Base-by-base conservation (phyloP, 192 early-diverging fungal genomes). In the Diversispora eburnea region DNA sequence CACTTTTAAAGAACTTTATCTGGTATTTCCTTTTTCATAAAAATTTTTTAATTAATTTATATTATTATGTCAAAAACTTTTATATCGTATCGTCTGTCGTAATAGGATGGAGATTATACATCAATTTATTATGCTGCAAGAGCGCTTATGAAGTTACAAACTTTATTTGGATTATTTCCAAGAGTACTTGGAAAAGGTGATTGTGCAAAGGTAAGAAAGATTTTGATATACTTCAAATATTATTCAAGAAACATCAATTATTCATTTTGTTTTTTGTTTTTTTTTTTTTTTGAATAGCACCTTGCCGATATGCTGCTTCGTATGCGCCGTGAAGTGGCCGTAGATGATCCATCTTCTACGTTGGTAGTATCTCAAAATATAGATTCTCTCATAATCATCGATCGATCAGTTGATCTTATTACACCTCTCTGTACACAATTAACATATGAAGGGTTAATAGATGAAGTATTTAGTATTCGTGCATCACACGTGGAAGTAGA, bases 361-460 rank as follows among this genome's bases (percentile, higher is more conserved):
- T 79, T 81, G 33, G 77, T 82, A n/a, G 69, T 92, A 57, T 92
- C 91, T 5, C 83, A 85, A 54, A 80, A 79, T 46, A 88, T 91
- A 58, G 89, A 99, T 75, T 90, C 93, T 9, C 73, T 97, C 61
- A 87, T 99, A 19, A 88, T 99, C 15, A 86, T 99, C 49, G 97
- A 99, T 72, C 85, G 96, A 3, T 86, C 84, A 22, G 94, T 95
- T 4, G 97, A 99, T 77, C 73, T 97, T 56, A 83, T 95, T 46
- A 98, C 95, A 4, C 96, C 95, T 8, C 79, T 99, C 45, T 91
- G 94, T 74, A 99, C 95, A 0, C 94, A 96, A 78, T 83, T 98
- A 69, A 98, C 97, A 0, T 99, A 98, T 79, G 93, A 98, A 81
- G 97, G 97, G 4, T 82, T 99, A 22, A 89, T 99, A 72, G 96